Base-by-base conservation (phyloP, 2,329 filamentous ascomycete genomes). In the Chaetomium sp. region DNA sequence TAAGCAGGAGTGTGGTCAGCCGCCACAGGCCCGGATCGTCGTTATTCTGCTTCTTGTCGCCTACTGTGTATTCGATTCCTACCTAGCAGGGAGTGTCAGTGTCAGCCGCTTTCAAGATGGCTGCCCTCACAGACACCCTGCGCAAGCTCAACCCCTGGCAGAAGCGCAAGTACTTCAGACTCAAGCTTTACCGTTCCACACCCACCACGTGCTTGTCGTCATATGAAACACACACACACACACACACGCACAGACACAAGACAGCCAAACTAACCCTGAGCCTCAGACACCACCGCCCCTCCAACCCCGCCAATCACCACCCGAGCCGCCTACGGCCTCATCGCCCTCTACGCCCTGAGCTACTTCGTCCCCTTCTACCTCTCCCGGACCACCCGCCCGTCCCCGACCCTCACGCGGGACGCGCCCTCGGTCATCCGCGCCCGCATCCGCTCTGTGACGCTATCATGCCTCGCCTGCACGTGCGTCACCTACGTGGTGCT, bases 301-400 rank as follows among this genome's bases (percentile, higher is more conserved):
- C 73, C 75, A 69, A 75, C 76, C 38, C 78, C 78, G 33, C 78
- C 78, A 67, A 78, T 81, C 72, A 78, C 74, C 65, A 77, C 76
- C 35, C 63, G 66, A 53, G 74, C 78, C 65, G 79, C 79, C 67
- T 70, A 57, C 42, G 23, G 67, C 31, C 57, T 72, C 29, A 57
- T 70, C 23, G 79, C 93, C 67, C 77, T 88, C 67, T 96, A 96
- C 78, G 96, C 92, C n/a, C 77, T 93, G 71, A 79, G 92, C 79
- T 99, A 98, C 79, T 91, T 99, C 72, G 80, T 91, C 3, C 94
- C 95, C 27, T 92, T 98, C 78, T 97, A 99, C 81, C 82, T 94
- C 68, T 95, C 90, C 23, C 78, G 87, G 4, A 84, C 87, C 23
- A 96, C 94, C 5, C 87, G 93, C 60, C 93, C 93, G 7, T 95